phyloP scores from a whole-genome alignment of 225 moss, liverwort and hornwort species.

The Neckera pumila region DNA sequence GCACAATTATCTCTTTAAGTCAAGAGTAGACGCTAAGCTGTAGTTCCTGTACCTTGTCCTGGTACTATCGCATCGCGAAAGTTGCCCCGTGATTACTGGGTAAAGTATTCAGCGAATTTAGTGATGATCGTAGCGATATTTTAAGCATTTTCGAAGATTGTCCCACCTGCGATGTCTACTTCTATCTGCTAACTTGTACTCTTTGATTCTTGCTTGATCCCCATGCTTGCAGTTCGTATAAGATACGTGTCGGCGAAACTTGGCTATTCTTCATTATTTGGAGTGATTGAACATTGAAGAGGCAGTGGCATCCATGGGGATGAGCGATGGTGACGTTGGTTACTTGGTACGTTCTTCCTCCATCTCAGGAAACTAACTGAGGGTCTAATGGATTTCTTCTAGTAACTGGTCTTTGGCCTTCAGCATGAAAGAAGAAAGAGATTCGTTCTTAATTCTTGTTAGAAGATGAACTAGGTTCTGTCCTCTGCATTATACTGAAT shows the following conservation, averaged over 20 bases:
- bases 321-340: conserved; percentile 31
- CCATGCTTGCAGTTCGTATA: background rate
- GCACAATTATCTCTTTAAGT: background rate
- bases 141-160: background rate
- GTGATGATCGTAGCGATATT: background rate
- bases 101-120: background rate
- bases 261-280: background rate
- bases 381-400: background rate
- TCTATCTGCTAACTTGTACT: background rate
- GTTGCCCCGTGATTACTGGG: background rate
- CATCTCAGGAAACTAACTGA: background rate
- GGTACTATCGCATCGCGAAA: background rate
- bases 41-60: background rate
- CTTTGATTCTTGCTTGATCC: background rate
- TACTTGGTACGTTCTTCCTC: conserved; percentile 20
- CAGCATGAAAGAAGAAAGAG: background rate
- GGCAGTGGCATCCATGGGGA: conserved; percentile 19
- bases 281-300: background rate
- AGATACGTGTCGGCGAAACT: background rate
- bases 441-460: background rate
- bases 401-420: background rate
- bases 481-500: background rate
- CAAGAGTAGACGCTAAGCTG: background rate
- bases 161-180: background rate
- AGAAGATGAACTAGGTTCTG: background rate